These are phyloP conservation scores for Calonectria henricotiae DNA, from an alignment of 2,329 filamentous ascomycete species.

Conservation along the genomic window DNA sequence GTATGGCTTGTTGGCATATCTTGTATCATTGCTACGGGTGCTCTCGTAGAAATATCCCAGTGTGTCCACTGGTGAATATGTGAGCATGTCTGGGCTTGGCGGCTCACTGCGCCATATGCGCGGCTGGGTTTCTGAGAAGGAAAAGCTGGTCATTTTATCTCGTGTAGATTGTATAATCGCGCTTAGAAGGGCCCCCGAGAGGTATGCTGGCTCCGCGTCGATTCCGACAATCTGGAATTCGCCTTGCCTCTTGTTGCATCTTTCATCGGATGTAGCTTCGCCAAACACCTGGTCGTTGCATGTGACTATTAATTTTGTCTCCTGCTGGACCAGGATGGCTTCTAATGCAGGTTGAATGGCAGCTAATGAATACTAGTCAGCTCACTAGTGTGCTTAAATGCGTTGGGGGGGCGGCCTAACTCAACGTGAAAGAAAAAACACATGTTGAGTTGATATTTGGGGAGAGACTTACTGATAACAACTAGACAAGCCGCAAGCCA, in stretches of 20 bases:
- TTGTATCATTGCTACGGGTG: neutral
- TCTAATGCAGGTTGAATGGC: constrained; percentile 31
- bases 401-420: constrained; percentile 11
- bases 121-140: neutral
- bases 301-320: constrained; percentile 13
- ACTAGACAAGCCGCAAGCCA: constrained; percentile 31
- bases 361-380: constrained; percentile 14
- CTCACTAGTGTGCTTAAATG: too few relatives aligned
- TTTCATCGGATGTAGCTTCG: neutral
- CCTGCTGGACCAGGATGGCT: constrained; percentile 30
- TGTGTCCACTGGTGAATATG: neutral
- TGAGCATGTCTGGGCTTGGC: too few relatives aligned
- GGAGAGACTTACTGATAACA: constrained; percentile 34
- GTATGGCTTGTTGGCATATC: neutral
- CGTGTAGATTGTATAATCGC: neutral
- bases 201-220: constrained; percentile 30
- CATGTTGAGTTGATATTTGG: neutral
- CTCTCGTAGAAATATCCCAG: neutral
- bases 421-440: neutral
- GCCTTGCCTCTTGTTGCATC: neutral
- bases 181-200: neutral
- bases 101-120: neutral
- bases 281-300: constrained; percentile 26
- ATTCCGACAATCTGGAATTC: neutral
- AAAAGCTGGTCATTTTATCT: neutral